Evolutionary conservation across 306 rosid genomes (phyloP).

Genomic region (Mucuna pruriens): DNA sequence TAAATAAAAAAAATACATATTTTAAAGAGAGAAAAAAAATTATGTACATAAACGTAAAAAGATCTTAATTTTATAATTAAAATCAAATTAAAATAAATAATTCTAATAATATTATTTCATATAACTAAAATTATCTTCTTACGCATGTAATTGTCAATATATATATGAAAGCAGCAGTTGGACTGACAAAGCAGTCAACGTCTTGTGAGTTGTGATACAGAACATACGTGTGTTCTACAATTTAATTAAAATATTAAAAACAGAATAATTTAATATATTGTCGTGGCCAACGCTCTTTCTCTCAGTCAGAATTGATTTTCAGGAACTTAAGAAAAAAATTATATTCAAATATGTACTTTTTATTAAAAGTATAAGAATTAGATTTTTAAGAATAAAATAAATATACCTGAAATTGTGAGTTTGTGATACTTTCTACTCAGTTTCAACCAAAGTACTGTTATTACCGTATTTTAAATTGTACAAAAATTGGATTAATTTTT

Average conservation of each 20-base stretch:
- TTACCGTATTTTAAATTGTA: no score
- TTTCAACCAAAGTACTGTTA: no score
- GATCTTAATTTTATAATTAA: no score
- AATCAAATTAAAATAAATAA: no score
- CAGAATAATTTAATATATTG: not conserved
- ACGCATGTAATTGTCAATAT: not conserved
- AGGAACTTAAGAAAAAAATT: not conserved
- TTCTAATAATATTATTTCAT: no score
- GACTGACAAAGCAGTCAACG: not conserved
- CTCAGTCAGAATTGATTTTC: not conserved
- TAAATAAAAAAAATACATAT: no score
- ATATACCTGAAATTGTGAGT: not conserved
- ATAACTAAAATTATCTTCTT: not conserved
- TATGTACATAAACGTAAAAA: no score
- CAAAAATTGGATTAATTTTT: no score
- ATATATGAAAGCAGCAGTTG: not conserved
- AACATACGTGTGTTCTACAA: not conserved
- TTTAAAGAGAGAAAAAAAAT: no score
- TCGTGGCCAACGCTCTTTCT: not conserved
- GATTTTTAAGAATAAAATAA: not conserved
- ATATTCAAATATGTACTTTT: not conserved
- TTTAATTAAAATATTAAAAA: not conserved
- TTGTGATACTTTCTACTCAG: not conserved
- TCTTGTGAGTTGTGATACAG: not conserved
- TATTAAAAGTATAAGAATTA: not conserved